Base-by-base conservation (phyloP, 495 filamentous ascomycete species). In the Aspergillus leporis region DNA sequence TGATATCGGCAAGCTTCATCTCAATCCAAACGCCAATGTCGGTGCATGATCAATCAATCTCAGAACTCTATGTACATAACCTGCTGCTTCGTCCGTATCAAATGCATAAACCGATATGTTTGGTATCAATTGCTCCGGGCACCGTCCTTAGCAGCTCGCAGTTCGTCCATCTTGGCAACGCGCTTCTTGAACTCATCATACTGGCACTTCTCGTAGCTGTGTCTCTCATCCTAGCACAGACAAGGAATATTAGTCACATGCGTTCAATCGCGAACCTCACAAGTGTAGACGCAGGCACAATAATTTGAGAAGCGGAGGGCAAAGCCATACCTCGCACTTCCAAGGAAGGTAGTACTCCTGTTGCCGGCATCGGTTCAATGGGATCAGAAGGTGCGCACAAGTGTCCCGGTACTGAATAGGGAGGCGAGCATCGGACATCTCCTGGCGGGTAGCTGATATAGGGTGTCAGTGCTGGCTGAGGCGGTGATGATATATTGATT, bases 171-270 rank as follows among this genome's bases (percentile, higher is more conserved):
- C 86, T 95, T 97, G 58, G 90, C 90, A 57, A 98, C 94, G 32
- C 94, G 88, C 83, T 92, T 92, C 87, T 96, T 96, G 83, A 98
- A 98, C 71, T 97, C 94, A 41, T 87, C 88, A 79, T 98, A 98
- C 68, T 98, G 94, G 86, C 94, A 98, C 74, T 97, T 98, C 70
- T 98, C 94, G 79, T 98, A 98, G 67, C 83, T 87, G 76, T 98
- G 94, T 81, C 94, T 82, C 81, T 98, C 94, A 70, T 90, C 83
- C 94, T 97, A n/a, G 66, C 53, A 56, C 9, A 50, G 19, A 47
- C 18, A 23, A 9, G 2, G 28, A 64, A 49, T 57, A 51, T 54
- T 36, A 56, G 40, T 58, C 34, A 12, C 38, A 19, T 14, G 23
- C n/a, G 16, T n/a, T 22, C 21, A 36, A 52, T 34, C 36, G 51